Evolutionary conservation across 2,329 filamentous ascomycete genomes (phyloP).

Genomic region (Volutella citrinella): DNA sequence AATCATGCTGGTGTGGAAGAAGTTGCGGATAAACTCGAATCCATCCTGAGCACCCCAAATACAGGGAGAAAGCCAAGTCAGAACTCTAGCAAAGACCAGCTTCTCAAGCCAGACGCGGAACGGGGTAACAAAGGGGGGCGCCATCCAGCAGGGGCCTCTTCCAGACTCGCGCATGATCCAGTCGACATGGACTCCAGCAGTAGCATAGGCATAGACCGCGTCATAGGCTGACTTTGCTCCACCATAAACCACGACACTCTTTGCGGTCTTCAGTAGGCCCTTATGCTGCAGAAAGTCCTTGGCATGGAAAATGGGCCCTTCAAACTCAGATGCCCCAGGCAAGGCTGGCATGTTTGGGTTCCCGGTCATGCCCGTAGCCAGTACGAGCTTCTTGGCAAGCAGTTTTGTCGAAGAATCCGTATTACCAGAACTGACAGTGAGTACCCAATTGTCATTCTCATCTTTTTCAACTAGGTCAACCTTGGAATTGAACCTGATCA

Average conservation of each 20-base stretch:
- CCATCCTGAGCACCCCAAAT: constrained; percentile 66
- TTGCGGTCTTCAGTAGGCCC: constrained; percentile 1
- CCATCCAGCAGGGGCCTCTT: constrained; percentile 5
- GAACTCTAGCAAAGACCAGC: background rate
- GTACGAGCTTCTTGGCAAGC: constrained; percentile 10
- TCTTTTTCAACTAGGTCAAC: too few relatives aligned
- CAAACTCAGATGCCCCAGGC: constrained; percentile 4
- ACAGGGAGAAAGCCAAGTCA: constrained; percentile 69
- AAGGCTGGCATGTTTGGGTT: constrained; percentile 14
- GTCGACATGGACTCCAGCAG: constrained; percentile 12
- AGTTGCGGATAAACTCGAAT: constrained; percentile 49
- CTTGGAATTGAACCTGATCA: constrained; percentile 5
- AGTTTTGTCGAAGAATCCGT: too few relatives aligned
- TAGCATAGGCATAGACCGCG: constrained; percentile 9
- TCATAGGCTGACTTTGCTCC: constrained; percentile 19
- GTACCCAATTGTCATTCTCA: too few relatives aligned
- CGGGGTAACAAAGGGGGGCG: background rate
- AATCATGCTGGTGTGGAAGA: constrained; percentile 56
- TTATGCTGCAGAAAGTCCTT: constrained; percentile 11
- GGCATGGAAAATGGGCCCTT: constrained; percentile 13
- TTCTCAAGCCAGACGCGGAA: constrained; percentile 4
- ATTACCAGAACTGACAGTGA: too few relatives aligned
- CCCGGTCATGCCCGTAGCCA: constrained; percentile 15
- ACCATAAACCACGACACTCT: constrained; percentile 13
- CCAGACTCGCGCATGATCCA: constrained; percentile 17